These are phyloP conservation scores for Hordeum vulgare DNA, from an alignment of 176 grass and related monocot genomes.

Conservation along the genomic window DNA sequence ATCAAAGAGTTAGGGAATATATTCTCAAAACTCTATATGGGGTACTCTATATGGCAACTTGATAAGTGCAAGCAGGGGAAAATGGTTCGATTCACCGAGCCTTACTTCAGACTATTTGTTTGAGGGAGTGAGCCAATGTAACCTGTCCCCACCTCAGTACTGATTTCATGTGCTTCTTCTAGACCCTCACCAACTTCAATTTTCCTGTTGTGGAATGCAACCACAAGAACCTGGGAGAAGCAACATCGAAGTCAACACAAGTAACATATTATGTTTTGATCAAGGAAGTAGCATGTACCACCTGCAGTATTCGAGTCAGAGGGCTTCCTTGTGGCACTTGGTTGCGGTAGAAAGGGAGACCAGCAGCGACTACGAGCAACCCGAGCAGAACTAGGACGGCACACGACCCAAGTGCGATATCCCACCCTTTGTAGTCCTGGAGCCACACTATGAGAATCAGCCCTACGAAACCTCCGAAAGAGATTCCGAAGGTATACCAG, in stretches of 20 bases:
- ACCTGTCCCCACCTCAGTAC: background rate
- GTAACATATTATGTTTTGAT: background rate
- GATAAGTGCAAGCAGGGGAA: background rate
- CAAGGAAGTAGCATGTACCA: constrained; percentile 15
- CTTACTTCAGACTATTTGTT: constrained; percentile 22
- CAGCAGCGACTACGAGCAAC: constrained; percentile 26
- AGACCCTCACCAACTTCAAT: constrained; percentile 28
- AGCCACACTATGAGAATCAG: constrained; percentile 66
- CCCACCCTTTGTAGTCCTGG: constrained; percentile 50
- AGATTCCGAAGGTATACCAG: constrained; percentile 73
- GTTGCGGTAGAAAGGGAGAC: constrained; percentile 60
- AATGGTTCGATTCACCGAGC: background rate
- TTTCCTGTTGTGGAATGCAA: constrained; percentile 51
- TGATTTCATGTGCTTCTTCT: constrained; percentile 3
- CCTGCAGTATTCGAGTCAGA: constrained; percentile 58
- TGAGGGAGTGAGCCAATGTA: constrained; percentile 20
- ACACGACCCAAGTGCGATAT: constrained; percentile 49
- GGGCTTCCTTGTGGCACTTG: constrained; percentile 55
- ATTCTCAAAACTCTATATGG: background rate
- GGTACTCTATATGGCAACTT: background rate
- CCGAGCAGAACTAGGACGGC: constrained; percentile 28
- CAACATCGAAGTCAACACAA: background rate
- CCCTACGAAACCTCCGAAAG: constrained; percentile 51
- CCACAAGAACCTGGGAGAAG: constrained; percentile 56
- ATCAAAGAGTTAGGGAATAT: background rate